A percentile compares a stretch with the other conserved stretches of the same genome.
Conservation (phyloP, 345 rosid genomes). For the Syzygium oleosum region DNA sequence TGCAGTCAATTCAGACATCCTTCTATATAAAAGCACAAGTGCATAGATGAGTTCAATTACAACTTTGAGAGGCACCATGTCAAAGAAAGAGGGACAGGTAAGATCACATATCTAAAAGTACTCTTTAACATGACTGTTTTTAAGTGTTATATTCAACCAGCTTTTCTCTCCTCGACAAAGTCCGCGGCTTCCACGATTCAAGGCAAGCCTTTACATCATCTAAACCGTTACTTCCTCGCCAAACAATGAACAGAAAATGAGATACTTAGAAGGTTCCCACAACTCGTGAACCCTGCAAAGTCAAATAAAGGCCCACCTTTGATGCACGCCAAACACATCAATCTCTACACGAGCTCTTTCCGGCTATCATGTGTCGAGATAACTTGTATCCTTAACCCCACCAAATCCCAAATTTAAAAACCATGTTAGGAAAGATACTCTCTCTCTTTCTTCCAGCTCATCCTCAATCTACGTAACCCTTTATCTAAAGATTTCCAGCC, state of each 20-base stretch:
- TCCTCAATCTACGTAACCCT: not conserved
- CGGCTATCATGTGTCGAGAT: not conserved
- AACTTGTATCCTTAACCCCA: not conserved
- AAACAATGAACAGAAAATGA: not conserved
- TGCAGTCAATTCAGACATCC: not conserved
- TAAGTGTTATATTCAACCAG: not conserved
- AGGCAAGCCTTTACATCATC: not conserved
- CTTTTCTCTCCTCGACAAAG: not conserved
- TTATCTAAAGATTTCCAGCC: not conserved
- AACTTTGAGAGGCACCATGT: not conserved
- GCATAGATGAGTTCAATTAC: not conserved
- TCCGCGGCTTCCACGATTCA: not conserved
- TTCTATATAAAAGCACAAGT: not conserved
- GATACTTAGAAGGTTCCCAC: not conserved
- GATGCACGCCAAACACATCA: not conserved
- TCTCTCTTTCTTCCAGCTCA: not conserved
- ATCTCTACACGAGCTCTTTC: not conserved
- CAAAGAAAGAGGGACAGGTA: not conserved
- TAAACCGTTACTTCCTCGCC: not conserved
- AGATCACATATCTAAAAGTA: not conserved
- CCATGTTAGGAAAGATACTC: not conserved
- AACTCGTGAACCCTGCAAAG: not conserved
- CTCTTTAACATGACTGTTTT: not conserved
- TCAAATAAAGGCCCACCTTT: not conserved
- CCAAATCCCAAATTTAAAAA: not conserved